phyloP scores from a whole-genome alignment of 2,329 filamentous ascomycete genomes.

The Aspergillus sp. region DNA sequence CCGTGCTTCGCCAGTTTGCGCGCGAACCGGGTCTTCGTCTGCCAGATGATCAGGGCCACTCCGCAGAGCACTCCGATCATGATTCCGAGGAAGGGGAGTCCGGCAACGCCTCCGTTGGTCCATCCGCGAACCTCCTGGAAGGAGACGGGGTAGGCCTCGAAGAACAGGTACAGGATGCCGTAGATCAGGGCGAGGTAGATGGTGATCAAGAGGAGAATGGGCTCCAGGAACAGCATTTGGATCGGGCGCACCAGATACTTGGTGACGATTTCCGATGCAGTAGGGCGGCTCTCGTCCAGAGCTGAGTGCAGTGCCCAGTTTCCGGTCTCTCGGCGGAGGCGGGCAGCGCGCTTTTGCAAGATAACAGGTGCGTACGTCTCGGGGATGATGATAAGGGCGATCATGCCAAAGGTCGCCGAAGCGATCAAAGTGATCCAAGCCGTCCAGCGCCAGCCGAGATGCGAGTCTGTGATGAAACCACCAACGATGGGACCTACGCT shows the following conservation, averaged over 20 bases:
- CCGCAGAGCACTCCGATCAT: slow-evolving; percentile 35
- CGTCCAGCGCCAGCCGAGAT: slow-evolving; percentile 59
- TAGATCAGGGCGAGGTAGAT: slow-evolving; percentile 44
- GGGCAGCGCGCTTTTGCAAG: slow-evolving; percentile 48
- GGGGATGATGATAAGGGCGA: slow-evolving; percentile 49
- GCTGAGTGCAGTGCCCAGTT: slow-evolving; percentile 49
- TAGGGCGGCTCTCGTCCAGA: slow-evolving; percentile 44
- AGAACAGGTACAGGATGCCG: slow-evolving; percentile 38
- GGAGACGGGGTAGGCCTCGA: slow-evolving; percentile 43
- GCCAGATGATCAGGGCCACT: slow-evolving; percentile 37
- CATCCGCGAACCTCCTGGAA: slow-evolving; percentile 40
- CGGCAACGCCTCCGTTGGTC: slow-evolving; percentile 35
- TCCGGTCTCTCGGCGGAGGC: slow-evolving; percentile 47
- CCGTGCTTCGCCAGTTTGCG: slow-evolving; percentile 32
- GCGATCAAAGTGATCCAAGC: slow-evolving; percentile 57
- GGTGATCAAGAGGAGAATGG: slow-evolving; percentile 50
- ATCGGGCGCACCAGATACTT: slow-evolving; percentile 49
- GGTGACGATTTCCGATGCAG: slow-evolving; percentile 37
- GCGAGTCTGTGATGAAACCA: slow-evolving; percentile 49
- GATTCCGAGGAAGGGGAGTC: slow-evolving; percentile 40
- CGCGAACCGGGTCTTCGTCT: slow-evolving; percentile 42
- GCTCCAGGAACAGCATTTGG: slow-evolving; percentile 49
- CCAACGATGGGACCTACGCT: slow-evolving; percentile 47
- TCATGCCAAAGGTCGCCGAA: slow-evolving; percentile 39
- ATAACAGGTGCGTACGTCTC: slow-evolving; percentile 53